Conservation (phyloP, 306 rosid species). For the Parietaria judaica region DNA sequence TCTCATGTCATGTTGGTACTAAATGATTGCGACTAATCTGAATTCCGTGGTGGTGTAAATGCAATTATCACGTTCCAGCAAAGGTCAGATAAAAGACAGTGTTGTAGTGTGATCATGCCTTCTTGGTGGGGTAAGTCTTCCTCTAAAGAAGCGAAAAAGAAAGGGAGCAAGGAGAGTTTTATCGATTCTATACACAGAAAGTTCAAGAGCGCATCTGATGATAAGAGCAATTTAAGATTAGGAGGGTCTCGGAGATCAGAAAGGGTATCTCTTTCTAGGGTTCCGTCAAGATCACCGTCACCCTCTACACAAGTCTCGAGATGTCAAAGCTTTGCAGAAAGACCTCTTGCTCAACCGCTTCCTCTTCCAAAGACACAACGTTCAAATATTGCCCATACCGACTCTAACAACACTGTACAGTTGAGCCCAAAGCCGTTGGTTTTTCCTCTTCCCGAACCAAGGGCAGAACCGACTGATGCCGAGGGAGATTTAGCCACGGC, state of each 20-base stretch:
- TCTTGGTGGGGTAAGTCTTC: constrained; percentile 82
- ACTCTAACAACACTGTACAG: constrained; percentile 56
- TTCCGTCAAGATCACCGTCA: constrained; percentile 61
- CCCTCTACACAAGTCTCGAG: constrained; percentile 75
- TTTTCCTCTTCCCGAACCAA: constrained; percentile 65
- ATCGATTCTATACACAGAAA: constrained; percentile 62
- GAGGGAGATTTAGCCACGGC: constrained; percentile 58
- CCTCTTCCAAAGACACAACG: constrained; percentile 74
- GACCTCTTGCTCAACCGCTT: constrained; percentile 79
- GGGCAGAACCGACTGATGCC: constrained; percentile 49
- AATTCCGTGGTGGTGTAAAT: constrained; percentile 15
- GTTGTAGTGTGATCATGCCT: constrained; percentile 45
- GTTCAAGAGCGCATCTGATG: constrained; percentile 59
- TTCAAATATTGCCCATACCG: constrained; percentile 47
- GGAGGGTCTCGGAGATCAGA: constrained; percentile 72
- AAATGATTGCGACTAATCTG: not conserved
- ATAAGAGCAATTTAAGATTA: constrained; percentile 45
- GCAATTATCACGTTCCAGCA: not conserved
- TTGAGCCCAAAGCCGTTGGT: constrained; percentile 50
- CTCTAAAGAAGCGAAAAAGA: constrained; percentile 79
- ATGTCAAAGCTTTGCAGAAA: constrained; percentile 92
- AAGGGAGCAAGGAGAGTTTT: constrained; percentile 59
- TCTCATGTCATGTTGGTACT: constrained; percentile 6
- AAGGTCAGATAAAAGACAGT: not conserved
- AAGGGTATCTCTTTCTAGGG: constrained; percentile 61